These are phyloP conservation scores for Cryptosporidium xiaoi DNA, from an alignment of 169 alveolate species.

Conservation along the genomic window DNA sequence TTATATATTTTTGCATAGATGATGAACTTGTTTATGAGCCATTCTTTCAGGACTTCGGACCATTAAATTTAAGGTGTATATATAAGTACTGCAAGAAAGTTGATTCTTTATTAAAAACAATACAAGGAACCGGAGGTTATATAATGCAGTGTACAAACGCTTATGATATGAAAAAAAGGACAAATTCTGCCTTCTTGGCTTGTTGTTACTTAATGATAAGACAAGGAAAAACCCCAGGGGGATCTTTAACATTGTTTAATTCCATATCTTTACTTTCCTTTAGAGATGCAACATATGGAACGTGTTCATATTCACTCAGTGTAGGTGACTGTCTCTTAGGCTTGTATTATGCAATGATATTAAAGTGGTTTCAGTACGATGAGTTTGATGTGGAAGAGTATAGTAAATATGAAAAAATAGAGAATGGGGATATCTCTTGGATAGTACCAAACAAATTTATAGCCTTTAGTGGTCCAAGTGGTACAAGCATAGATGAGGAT, in stretches of 20 bases:
- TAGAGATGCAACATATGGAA: constrained; percentile 84
- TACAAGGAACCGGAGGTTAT: constrained; percentile 71
- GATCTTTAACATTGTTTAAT: constrained; percentile 29
- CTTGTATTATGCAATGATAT: constrained; percentile 89
- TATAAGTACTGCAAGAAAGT: constrained; percentile 86
- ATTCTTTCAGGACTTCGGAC: constrained; percentile 94
- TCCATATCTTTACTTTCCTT: constrained; percentile 77
- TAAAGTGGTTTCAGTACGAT: constrained; percentile 89
- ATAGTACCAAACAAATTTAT: constrained; percentile 91
- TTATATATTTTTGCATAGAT: constrained; percentile 83
- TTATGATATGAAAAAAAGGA: constrained; percentile 82
- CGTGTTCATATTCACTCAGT: constrained; percentile 78
- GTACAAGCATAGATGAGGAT: constrained; percentile 80
- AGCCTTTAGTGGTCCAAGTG: constrained; percentile 92
- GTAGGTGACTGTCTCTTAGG: constrained; percentile 91
- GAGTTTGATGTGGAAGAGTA: constrained; percentile 88
- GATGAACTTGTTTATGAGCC: constrained; percentile 91
- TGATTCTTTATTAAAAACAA: constrained; percentile 79
- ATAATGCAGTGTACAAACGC: constrained; percentile 76
- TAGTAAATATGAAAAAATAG: constrained; percentile 90
- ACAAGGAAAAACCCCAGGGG: constrained; percentile 72
- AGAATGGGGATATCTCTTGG: constrained; percentile 94
- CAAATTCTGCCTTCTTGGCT: constrained; percentile 92
- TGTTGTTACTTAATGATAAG: constrained; percentile 89
- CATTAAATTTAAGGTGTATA: constrained; percentile 88